phyloP scores from a whole-genome alignment of 768 basidiomycete species.

The Mycena leptocephala region DNA sequence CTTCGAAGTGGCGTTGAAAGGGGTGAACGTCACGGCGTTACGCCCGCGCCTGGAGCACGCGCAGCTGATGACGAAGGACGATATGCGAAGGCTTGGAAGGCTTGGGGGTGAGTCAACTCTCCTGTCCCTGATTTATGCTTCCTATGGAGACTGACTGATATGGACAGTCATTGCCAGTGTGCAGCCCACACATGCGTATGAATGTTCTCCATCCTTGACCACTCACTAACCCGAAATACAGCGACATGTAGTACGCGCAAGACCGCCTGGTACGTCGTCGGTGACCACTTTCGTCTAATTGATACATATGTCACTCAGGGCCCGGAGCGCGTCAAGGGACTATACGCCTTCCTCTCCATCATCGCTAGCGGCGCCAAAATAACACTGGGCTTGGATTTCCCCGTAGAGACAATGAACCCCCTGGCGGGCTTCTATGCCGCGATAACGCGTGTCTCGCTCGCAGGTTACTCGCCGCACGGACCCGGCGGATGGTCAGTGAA shows the following conservation, averaged over 20 bases:
- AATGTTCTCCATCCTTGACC: constrained; percentile 22
- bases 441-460: constrained; percentile 78
- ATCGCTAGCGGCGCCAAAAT: constrained; percentile 79
- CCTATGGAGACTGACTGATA: neutral
- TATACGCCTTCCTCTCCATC: constrained; percentile 91
- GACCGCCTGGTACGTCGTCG: constrained; percentile 69
- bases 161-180: constrained; percentile 89
- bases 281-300: too few relatives aligned
- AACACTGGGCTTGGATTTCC: constrained; percentile 94
- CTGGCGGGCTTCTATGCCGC: constrained; percentile 93
- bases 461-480: constrained; percentile 91
- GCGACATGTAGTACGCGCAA: constrained; percentile 96
- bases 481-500: constrained; percentile 85
- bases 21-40: constrained; percentile 61
- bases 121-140: neutral
- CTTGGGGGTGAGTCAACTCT: constrained; percentile 75
- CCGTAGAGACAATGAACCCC: constrained; percentile 93
- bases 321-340: constrained; percentile 84
- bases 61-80: constrained; percentile 84
- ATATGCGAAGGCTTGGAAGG: constrained; percentile 77
- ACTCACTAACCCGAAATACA: constrained; percentile 66
- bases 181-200: constrained; percentile 93
- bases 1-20: constrained; percentile 76
- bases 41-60: constrained; percentile 94
- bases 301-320: too few relatives aligned